Conservation (phyloP, 2,329 filamentous ascomycete genomes). For the Alternaria atra region DNA sequence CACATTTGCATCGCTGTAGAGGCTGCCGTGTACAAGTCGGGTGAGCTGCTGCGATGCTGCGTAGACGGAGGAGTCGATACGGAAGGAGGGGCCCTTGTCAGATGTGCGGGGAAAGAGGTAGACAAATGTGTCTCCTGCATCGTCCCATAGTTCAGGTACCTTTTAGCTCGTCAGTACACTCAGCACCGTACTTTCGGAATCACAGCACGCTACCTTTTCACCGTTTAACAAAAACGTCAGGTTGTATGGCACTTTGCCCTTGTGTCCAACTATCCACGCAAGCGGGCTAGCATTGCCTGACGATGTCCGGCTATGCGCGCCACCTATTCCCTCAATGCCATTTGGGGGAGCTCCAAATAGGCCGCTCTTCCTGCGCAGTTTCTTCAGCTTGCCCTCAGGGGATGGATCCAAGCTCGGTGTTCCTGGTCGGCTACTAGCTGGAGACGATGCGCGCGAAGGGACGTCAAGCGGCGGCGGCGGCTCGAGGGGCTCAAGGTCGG, state of each 20-base stretch:
- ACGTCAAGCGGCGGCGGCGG: conserved; percentile 39
- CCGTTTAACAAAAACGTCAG: conserved; percentile 60
- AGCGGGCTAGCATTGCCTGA: conserved; percentile 37
- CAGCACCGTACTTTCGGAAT: conserved; percentile 10
- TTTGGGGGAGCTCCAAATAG: conserved; percentile 39
- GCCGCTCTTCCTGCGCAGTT: conserved; percentile 47
- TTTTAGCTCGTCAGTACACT: conserved; percentile 37
- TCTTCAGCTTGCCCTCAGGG: conserved; percentile 38
- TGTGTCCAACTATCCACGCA: conserved; percentile 68
- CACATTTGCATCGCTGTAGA: conserved; percentile 52
- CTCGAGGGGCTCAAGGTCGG: conserved; percentile 37
- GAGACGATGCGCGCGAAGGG: conserved; percentile 40
- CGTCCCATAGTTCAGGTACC: conserved; percentile 69
- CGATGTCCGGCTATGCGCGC: conserved; percentile 29
- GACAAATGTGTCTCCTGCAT: conserved; percentile 69
- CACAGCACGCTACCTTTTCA: conserved; percentile 55
- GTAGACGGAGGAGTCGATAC: conserved; percentile 67
- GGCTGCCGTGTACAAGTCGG: conserved; percentile 63
- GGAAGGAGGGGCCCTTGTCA: conserved; percentile 67
- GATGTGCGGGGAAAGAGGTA: conserved; percentile 68
- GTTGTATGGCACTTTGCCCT: conserved; percentile 66
- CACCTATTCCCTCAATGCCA: conserved; percentile 20
- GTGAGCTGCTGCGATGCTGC: conserved; percentile 65
- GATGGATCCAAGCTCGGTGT: conserved; percentile 29
- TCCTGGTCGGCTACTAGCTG: conserved; percentile 36